phyloP scores from a whole-genome alignment of 257 asterid species.

The Petunia axillaris region DNA sequence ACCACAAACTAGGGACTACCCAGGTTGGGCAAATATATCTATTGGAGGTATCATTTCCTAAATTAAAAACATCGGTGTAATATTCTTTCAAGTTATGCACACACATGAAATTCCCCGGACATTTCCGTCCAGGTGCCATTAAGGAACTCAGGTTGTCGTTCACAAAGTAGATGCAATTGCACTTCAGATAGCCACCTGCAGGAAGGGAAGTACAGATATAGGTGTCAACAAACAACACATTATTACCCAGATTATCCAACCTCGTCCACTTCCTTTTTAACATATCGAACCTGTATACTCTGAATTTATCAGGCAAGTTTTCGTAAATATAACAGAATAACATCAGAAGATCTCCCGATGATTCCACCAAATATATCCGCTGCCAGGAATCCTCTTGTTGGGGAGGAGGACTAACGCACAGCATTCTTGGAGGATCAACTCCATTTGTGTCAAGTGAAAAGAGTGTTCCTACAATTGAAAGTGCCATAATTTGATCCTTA shows the following conservation, averaged over 20 bases:
- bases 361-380: constrained; percentile 35
- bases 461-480: constrained; percentile 31
- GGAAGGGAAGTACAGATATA: constrained; percentile 27
- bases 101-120: constrained; percentile 25
- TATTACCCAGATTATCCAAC: constrained; percentile 40
- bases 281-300: constrained; percentile 35
- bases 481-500: constrained; percentile 31
- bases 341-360: constrained; percentile 34
- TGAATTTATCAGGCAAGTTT: constrained; percentile 18
- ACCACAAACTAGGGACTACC: constrained; percentile 29
- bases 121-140: background rate
- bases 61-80: background rate
- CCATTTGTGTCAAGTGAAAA: constrained; percentile 25
- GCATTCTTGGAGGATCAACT: background rate
- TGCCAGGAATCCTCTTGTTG: constrained; percentile 13
- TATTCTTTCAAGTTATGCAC: constrained; percentile 26
- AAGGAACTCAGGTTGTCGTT: constrained; percentile 24
- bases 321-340: background rate
- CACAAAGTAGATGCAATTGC: constrained; percentile 43
- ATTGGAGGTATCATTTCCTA: constrained; percentile 30
- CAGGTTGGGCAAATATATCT: constrained; percentile 32
- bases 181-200: constrained; percentile 24
- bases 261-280: constrained; percentile 33
- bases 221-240: constrained; percentile 40
- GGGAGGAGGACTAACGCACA: constrained; percentile 20